These are phyloP conservation scores for Fusarium begoniae DNA, from an alignment of 2,329 filamentous ascomycete genomes.

Conservation along the genomic window DNA sequence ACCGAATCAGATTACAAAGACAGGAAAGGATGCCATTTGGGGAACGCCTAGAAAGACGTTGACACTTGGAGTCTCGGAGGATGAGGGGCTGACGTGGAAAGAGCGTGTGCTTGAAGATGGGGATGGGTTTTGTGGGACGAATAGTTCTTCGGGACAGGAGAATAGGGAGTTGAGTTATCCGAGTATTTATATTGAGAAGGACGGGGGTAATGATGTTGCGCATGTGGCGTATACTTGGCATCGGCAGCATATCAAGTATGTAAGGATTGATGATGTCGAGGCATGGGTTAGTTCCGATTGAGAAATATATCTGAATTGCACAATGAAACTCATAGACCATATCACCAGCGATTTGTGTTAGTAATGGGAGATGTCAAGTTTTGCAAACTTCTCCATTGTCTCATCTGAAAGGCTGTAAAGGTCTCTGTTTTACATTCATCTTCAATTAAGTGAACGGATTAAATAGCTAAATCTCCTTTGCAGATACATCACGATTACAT, in stretches of 20 bases:
- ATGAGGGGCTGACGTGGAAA: slow-evolving; percentile 51
- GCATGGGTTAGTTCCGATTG: slow-evolving; percentile 22
- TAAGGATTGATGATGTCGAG: slow-evolving; percentile 43
- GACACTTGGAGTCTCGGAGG: slow-evolving; percentile 48
- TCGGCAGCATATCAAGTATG: slow-evolving; percentile 54
- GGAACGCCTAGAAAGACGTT: slow-evolving; percentile 51
- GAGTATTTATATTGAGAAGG: slow-evolving; percentile 48
- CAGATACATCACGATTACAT: rapidly evolving
- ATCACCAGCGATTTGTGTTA: rapidly evolving
- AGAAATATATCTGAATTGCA: rapidly evolving
- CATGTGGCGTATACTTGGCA: slow-evolving; percentile 56
- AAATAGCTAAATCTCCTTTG: too few species aligned
- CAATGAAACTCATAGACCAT: rapidly evolving
- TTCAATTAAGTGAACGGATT: too few species aligned
- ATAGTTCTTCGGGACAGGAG: slow-evolving; percentile 52
- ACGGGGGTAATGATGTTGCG: slow-evolving; percentile 15
- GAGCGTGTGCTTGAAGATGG: slow-evolving; percentile 53
- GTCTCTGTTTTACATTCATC: rapidly evolving
- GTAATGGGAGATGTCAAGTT: rapidly evolving
- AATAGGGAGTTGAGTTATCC: slow-evolving; percentile 57
- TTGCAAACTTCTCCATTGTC: background rate
- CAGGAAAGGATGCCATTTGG: slow-evolving; percentile 54
- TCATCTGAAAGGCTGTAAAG: rapidly evolving
- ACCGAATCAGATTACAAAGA: slow-evolving; percentile 48
- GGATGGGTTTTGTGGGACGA: slow-evolving; percentile 57